These are phyloP conservation scores for Calonectria crousiana DNA, from an alignment of 2,329 filamentous ascomycete genomes.

Conservation along the genomic window DNA sequence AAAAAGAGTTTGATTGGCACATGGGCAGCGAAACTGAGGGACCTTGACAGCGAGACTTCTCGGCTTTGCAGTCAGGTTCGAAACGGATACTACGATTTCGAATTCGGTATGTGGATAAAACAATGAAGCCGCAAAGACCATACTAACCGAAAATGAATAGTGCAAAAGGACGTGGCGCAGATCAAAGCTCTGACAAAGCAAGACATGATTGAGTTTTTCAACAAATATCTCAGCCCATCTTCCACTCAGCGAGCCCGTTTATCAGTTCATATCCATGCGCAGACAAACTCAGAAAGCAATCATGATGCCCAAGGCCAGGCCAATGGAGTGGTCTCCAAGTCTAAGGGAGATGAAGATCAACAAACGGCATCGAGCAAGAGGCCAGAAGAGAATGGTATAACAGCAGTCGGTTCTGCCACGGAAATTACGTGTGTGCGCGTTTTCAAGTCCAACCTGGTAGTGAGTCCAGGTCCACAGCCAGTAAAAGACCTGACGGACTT, in stretches of 20 bases:
- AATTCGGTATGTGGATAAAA: constrained; percentile 72
- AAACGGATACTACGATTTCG: constrained; percentile 90
- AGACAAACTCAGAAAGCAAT: constrained; percentile 66
- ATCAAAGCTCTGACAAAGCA: constrained; percentile 81
- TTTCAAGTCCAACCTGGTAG: constrained; percentile 81
- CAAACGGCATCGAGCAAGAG: not conserved
- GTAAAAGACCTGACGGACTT: constrained; percentile 82
- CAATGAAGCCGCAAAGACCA: not conserved
- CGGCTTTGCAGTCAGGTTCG: constrained; percentile 88
- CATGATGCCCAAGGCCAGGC: constrained; percentile 49
- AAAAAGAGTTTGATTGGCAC: constrained; percentile 91
- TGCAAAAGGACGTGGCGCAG: constrained; percentile 79
- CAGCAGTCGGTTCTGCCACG: constrained; percentile 52
- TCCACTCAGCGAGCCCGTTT: constrained; percentile 84
- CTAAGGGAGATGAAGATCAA: not conserved
- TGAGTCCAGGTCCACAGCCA: constrained; percentile 79
- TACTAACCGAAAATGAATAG: constrained; percentile 54
- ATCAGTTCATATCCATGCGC: constrained; percentile 84
- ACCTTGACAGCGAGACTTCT: constrained; percentile 84
- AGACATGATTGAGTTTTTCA: constrained; percentile 85
- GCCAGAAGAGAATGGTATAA: constrained; percentile 59
- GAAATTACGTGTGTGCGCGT: constrained; percentile 82
- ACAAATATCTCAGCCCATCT: constrained; percentile 78
- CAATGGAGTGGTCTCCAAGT: not conserved
- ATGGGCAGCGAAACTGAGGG: constrained; percentile 90